phyloP scores from a whole-genome alignment of 2,329 filamentous ascomycete species.

The Fusarium globosum region DNA sequence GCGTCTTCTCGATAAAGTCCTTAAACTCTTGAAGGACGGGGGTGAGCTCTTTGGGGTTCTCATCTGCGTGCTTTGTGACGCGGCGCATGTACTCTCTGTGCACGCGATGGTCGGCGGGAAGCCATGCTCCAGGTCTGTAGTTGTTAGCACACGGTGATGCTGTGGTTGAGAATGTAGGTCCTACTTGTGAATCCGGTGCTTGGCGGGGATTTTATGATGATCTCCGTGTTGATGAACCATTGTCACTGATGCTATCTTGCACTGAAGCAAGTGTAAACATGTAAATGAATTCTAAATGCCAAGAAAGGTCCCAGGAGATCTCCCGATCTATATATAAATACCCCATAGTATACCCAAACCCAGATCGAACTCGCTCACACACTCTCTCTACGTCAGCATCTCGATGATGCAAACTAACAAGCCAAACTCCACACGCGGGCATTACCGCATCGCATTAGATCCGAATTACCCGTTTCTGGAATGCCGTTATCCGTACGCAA shows the following conservation, averaged over 20 bases:
- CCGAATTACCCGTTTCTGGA: slow-evolving; percentile 22
- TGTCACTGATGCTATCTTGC: slow-evolving; percentile 27
- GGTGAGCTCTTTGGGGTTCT: slow-evolving; percentile 61
- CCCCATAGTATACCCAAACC: background rate
- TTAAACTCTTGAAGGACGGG: slow-evolving; percentile 74
- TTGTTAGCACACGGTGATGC: background rate
- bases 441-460: slow-evolving; percentile 1
- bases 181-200: slow-evolving; percentile 60
- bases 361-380: background rate
- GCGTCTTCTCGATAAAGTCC: slow-evolving; percentile 71
- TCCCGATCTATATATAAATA: slow-evolving; percentile 4
- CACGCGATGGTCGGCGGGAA: slow-evolving; percentile 70
- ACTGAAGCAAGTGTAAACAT: background rate
- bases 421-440: slow-evolving; percentile 12
- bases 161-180: slow-evolving; percentile 15
- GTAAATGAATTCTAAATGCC: background rate
- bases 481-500: slow-evolving; percentile 17
- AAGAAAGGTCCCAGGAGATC: background rate
- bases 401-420: slow-evolving; percentile 41
- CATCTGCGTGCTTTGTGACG: slow-evolving; percentile 66
- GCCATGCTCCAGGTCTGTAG: slow-evolving; percentile 66
- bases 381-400: slow-evolving; percentile 26
- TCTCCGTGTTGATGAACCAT: slow-evolving; percentile 65
- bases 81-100: slow-evolving; percentile 72
- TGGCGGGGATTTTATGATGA: slow-evolving; percentile 61